phyloP scores from a whole-genome alignment of 2,329 filamentous ascomycete genomes.

The Cylindrodendrum hubeiense region DNA sequence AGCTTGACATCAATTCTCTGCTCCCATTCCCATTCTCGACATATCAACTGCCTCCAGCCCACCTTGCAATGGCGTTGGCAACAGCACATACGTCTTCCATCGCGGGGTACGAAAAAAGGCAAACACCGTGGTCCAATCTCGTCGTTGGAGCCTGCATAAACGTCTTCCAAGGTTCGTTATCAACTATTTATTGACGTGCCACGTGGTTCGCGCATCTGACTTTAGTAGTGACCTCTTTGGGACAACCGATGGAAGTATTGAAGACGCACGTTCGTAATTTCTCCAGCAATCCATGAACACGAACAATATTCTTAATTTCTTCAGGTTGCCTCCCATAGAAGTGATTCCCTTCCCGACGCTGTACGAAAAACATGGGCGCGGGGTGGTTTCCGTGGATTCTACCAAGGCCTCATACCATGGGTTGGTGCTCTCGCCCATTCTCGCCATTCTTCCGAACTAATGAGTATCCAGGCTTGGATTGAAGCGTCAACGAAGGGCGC shows the following conservation, averaged over 20 bases:
- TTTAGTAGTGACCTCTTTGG: conserved; percentile 12
- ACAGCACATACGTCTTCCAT: background rate
- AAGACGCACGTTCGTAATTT: conserved; percentile 16
- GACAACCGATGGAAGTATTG: conserved; percentile 23
- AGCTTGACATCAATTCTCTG: too few species aligned
- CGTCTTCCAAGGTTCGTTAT: conserved; percentile 16
- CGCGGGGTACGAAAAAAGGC: conserved; percentile 3
- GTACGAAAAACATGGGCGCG: conserved; percentile 20
- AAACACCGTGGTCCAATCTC: conserved; percentile 25
- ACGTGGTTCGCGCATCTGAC: background rate
- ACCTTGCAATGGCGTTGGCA: background rate
- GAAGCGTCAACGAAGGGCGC: conserved; percentile 25
- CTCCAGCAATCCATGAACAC: background rate
- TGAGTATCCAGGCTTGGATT: conserved; percentile 19
- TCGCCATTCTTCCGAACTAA: background rate
- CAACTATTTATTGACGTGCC: background rate
- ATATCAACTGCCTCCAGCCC: too few species aligned
- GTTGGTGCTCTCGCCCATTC: background rate
- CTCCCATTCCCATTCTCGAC: too few species aligned
- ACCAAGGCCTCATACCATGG: conserved; percentile 27
- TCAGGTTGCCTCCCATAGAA: conserved; percentile 14
- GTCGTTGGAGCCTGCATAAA: conserved; percentile 21
- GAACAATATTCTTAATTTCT: background rate
- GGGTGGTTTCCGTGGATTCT: conserved; percentile 18
- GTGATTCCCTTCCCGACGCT: conserved; percentile 14